These are phyloP conservation scores for Colletotrichum godetiae DNA, from an alignment of 2,329 filamentous ascomycete species.

Conservation along the genomic window DNA sequence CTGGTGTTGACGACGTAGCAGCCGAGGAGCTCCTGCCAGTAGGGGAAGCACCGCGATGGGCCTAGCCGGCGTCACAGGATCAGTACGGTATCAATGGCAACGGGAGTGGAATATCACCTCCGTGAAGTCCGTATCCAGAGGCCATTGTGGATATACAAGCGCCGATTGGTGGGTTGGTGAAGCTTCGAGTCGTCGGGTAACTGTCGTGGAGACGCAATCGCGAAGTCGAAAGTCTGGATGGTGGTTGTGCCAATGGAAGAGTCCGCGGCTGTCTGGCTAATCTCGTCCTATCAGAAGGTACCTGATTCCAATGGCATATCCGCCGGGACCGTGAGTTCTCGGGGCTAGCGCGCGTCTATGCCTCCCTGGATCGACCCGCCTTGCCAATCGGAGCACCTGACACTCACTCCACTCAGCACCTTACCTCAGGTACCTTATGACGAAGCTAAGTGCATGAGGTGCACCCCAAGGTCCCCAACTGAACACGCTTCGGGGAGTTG, in stretches of 20 bases:
- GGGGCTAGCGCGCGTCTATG: conserved; percentile 24
- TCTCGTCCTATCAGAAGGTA: conserved; percentile 29
- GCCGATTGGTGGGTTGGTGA: conserved; percentile 42
- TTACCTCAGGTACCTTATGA: conserved; percentile 14
- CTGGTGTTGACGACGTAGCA: conserved; percentile 97
- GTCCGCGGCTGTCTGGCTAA: conserved; percentile 20
- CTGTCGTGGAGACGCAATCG: conserved; percentile 7
- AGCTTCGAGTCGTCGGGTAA: conserved; percentile 22
- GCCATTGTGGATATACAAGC: conserved; percentile 66
- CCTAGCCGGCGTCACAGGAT: conserved; percentile 52
- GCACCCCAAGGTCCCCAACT: not conserved
- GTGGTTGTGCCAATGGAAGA: conserved; percentile 9
- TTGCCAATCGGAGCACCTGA: not conserved
- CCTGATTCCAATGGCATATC: conserved; percentile 13
- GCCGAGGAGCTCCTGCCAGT: conserved; percentile 99
- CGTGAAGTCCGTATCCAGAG: conserved; percentile 84
- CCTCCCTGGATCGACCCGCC: not conserved
- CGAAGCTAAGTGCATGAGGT: conserved; percentile 25
- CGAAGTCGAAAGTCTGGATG: conserved; percentile 16
- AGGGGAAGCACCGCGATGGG: conserved; percentile 90
- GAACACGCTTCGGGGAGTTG: not conserved
- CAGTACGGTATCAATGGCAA: conserved; percentile 35
- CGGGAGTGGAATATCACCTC: conserved; percentile 64
- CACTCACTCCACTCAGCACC: not conserved
- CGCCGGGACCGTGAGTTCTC: not conserved